Percentiles rank a stretch among this genome's conserved stretches.
phyloP scores from a whole-genome alignment of 2,329 filamentous ascomycete genomes.

The Rachicladosporium sp. region DNA sequence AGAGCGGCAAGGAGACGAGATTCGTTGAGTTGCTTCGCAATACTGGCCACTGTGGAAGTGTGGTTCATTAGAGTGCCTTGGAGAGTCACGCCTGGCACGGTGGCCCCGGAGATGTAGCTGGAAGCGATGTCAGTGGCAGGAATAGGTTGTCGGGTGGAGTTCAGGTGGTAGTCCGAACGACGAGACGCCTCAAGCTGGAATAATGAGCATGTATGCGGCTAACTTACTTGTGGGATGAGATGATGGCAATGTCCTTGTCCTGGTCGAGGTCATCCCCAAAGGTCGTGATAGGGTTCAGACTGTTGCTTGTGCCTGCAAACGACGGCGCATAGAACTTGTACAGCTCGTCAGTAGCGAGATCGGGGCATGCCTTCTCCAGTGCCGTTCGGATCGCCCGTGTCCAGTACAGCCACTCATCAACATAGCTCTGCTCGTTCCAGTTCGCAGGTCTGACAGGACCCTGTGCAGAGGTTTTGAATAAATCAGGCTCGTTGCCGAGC shows the following conservation, averaged over 20 bases:
- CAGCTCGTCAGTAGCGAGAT: constrained; percentile 27
- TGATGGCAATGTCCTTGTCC: constrained; percentile 39
- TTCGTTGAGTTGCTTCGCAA: constrained; percentile 38
- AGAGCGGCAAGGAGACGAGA: constrained; percentile 31
- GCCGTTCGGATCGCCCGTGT: constrained; percentile 37
- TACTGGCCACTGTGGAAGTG: constrained; percentile 37
- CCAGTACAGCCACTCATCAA: constrained; percentile 46
- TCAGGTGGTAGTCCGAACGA: too few relatives aligned
- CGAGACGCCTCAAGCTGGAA: too few relatives aligned
- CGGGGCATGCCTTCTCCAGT: constrained; percentile 39
- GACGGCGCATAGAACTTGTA: constrained; percentile 47
- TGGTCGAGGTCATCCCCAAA: constrained; percentile 44
- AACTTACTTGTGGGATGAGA: constrained; percentile 45
- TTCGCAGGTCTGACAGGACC: constrained; percentile 33
- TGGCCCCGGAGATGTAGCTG: constrained; percentile 48
- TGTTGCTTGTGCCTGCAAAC: constrained; percentile 42
- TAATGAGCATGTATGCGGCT: too few relatives aligned
- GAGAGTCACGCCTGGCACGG: constrained; percentile 48
- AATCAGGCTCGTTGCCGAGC: constrained; percentile 53
- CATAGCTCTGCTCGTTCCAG: constrained; percentile 45
- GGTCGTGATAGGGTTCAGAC: constrained; percentile 37
- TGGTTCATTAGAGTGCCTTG: constrained; percentile 54
- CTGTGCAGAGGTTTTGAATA: constrained; percentile 39
- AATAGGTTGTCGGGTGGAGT: too few relatives aligned
- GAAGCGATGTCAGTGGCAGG: too few relatives aligned